phyloP scores from a whole-genome alignment of 2,329 filamentous ascomycete species.

The Xylaria sp. region DNA sequence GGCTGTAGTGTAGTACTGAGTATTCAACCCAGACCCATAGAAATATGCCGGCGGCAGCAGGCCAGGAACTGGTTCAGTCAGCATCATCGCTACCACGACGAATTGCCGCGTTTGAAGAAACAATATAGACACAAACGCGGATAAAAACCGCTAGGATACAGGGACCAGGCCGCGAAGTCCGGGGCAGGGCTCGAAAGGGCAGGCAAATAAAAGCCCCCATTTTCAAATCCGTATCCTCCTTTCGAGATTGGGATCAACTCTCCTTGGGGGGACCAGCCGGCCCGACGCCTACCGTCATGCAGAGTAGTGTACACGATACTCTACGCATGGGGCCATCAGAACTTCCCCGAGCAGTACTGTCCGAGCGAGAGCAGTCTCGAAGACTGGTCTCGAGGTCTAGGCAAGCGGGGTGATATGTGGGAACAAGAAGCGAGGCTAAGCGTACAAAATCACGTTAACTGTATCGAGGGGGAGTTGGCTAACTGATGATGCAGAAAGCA shows the following conservation, averaged over 20 bases:
- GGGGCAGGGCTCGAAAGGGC: neutral
- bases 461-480: conserved; percentile 9
- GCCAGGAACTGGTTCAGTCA: neutral
- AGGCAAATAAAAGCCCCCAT: neutral
- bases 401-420: conserved; percentile 22
- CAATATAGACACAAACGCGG: neutral
- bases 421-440: conserved; percentile 8
- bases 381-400: conserved; percentile 3
- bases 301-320: conserved; percentile 7
- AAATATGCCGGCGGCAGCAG: conserved; percentile 16
- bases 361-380: conserved; percentile 16
- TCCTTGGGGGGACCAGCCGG: conserved; percentile 23
- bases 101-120: neutral
- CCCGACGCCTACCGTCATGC: conserved; percentile 27
- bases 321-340: neutral
- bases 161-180: neutral
- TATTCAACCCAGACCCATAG: conserved; percentile 4
- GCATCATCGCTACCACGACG: neutral
- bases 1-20: neutral
- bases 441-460: neutral
- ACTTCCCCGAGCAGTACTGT: conserved; percentile 12
- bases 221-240: neutral
- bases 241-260: conserved; percentile 33
- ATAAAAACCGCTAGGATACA: neutral
- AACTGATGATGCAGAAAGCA: conserved; percentile 1